Base-by-base conservation (phyloP, 208 protist genomes). In the Trypanosoma melophagium region DNA sequence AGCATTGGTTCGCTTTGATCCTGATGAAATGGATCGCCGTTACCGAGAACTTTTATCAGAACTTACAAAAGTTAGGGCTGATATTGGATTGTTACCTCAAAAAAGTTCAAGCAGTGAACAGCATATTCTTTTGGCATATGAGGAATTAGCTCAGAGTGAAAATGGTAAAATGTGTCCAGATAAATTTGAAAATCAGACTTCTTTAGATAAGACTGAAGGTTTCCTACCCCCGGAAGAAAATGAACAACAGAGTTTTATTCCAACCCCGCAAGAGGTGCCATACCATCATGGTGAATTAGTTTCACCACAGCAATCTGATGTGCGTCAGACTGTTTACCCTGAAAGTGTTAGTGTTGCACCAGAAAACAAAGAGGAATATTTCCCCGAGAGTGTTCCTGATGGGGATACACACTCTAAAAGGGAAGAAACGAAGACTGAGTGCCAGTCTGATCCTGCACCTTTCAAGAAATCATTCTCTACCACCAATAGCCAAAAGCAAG, bases 1-100 rank as follows among this genome's bases (percentile, higher is more conserved):
- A 16, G 41, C 35, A 45, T 3, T 31, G 17, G 9, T 68, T 22
- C 16, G 68, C 12, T 74, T 67, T 60, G n/a, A 74, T 60, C 69
- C 69, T 2, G 69, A 74, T 50, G 59, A 67, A 49, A 74, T 74
- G 50, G 25, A 74, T 44, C 69, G 52, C n/a, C 69, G 69, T 7
- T 74, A 74, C 53, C 19, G 59, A 22, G 60, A 60, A 54, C 47
- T 74, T 7, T 66, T 74, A 22, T 61, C 58, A 24, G 59, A 74
- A 41, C 19, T 74, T 22, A 74, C 41, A n/a, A 41, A 66, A 25
- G 35, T 19, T 16, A 74, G 52, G 44, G 60, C 69, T 16, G 47
- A 60, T 49, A 14, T 60, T 19, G 60, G 40, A 16, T 25, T 60
- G n/a, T 0, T 16, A n/a, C 13, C 38, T 19, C 9, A 58, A 68